Evolutionary conservation across 169 alveolate species (phyloP).

Genomic region (Eimeria sp.): DNA sequence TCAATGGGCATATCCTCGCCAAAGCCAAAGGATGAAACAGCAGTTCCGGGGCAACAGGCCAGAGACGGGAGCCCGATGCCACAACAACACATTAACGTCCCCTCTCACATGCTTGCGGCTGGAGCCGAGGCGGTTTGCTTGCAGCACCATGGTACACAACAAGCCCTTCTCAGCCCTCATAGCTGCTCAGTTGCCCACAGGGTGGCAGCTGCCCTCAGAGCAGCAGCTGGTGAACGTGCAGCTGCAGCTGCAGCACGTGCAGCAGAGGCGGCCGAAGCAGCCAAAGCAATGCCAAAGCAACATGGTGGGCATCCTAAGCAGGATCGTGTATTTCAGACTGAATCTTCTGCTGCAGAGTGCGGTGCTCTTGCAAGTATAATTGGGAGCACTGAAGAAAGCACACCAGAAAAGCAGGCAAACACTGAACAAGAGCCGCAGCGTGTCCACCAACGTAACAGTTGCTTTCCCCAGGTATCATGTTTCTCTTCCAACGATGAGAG

Average conservation of each 20-base stretch:
- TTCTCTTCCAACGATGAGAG: slow-evolving; percentile 53
- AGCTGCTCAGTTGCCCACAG: slow-evolving; percentile 77
- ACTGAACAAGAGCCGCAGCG: slow-evolving; percentile 20
- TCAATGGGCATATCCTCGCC: neutral
- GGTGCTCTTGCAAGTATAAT: neutral
- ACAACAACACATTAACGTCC: slow-evolving; percentile 57
- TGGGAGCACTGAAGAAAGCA: neutral
- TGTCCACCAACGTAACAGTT: slow-evolving; percentile 11
- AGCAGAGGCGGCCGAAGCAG: slow-evolving; percentile 59
- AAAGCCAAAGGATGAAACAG: neutral
- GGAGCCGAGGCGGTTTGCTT: slow-evolving; percentile 27
- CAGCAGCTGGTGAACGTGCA: slow-evolving; percentile 75
- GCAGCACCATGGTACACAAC: slow-evolving; percentile 36
- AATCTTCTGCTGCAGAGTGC: slow-evolving; percentile 2
- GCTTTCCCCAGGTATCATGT: slow-evolving; percentile 64
- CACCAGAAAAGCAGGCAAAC: slow-evolving; percentile 24
- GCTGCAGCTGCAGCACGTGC: slow-evolving; percentile 80
- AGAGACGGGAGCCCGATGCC: slow-evolving; percentile 30
- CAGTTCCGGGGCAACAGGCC: neutral
- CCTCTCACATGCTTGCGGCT: slow-evolving; percentile 68
- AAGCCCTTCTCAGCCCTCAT: slow-evolving; percentile 72
- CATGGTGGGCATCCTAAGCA: slow-evolving; percentile 1
- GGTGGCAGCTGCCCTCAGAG: slow-evolving; percentile 76
- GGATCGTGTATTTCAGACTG: neutral
- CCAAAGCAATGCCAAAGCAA: slow-evolving; percentile 21